phyloP scores from a whole-genome alignment of 1,284 basidiomycete genomes.

The Cystobasidiaceae sp. region DNA sequence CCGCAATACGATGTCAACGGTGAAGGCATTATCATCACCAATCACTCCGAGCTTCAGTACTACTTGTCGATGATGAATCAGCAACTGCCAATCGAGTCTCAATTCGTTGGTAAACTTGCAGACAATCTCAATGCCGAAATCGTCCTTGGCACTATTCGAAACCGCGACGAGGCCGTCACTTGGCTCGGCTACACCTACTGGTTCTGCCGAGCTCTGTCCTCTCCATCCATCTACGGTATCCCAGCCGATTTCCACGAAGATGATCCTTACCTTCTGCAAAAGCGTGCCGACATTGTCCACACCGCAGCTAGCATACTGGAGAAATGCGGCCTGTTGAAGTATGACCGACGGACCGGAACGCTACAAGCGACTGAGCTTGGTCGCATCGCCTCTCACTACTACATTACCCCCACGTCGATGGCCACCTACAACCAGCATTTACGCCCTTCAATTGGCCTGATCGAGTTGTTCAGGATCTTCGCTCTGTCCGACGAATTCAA shows the following conservation, averaged over 20 bases:
- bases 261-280: slow-evolving; percentile 79
- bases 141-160: slow-evolving; percentile 89
- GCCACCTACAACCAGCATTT: slow-evolving; percentile 93
- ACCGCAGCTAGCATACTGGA: slow-evolving; percentile 90
- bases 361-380: slow-evolving; percentile 91
- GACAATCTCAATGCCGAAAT: slow-evolving; percentile 98
- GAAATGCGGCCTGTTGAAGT: slow-evolving; percentile 89
- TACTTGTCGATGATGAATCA: slow-evolving; percentile 90
- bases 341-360: slow-evolving; percentile 80
- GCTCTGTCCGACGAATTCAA: slow-evolving; percentile 97
- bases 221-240: slow-evolving; percentile 83
- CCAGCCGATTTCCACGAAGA: slow-evolving; percentile 86
- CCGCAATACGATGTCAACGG: slow-evolving; percentile 97
- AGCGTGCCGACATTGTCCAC: slow-evolving; percentile 79
- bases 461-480: slow-evolving; percentile 95
- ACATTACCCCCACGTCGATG: slow-evolving; percentile 95
- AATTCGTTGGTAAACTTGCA: slow-evolving; percentile 85
- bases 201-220: slow-evolving; percentile 91
- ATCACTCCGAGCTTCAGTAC: slow-evolving; percentile 93
- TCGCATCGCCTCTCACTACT: slow-evolving; percentile 92
- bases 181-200: slow-evolving; percentile 90
- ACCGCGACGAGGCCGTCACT: slow-evolving; percentile 93
- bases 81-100: slow-evolving; percentile 93
- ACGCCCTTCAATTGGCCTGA: slow-evolving; percentile 67
- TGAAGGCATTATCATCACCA: slow-evolving; percentile 98